These are phyloP conservation scores for Euphorbia pulcherrima DNA, from an alignment of 345 rosid genomes.

Conservation along the genomic window DNA sequence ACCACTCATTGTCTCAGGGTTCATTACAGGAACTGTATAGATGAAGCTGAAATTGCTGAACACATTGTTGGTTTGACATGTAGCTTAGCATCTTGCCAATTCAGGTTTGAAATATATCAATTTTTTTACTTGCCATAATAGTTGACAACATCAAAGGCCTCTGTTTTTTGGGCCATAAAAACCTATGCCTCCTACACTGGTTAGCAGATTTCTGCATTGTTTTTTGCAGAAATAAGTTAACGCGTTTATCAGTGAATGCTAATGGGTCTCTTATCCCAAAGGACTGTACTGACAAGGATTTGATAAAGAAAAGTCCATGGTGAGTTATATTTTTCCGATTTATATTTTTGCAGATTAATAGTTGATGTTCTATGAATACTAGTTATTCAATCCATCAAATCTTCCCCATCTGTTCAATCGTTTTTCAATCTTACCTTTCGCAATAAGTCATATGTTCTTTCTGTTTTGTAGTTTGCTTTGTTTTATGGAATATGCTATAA, in stretches of 20 bases:
- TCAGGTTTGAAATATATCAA: conserved; percentile 51
- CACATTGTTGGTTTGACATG: conserved; percentile 77
- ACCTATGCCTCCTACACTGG: neutral
- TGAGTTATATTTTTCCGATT: conserved; percentile 26
- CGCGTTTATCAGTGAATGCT: conserved; percentile 67
- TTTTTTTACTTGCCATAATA: neutral
- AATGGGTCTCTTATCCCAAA: conserved; percentile 63
- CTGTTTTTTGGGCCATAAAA: neutral
- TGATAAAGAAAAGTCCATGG: conserved; percentile 65
- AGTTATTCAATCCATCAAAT: neutral
- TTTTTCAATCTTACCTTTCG: neutral
- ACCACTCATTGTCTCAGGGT: conserved; percentile 63
- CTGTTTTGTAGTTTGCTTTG: neutral
- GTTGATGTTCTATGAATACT: neutral
- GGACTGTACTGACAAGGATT: conserved; percentile 49
- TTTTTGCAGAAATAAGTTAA: conserved; percentile 63
- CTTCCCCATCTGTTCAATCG: neutral
- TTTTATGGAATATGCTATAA: neutral
- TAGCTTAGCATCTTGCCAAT: conserved; percentile 83
- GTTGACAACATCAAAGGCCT: neutral
- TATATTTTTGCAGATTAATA: neutral
- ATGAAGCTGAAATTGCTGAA: conserved; percentile 94
- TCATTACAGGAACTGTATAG: conserved; percentile 77
- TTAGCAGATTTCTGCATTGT: conserved; percentile 7
- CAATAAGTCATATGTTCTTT: neutral